Base-by-base conservation (phyloP, 495 filamentous ascomycete species). In the Cryomyces minteri region DNA sequence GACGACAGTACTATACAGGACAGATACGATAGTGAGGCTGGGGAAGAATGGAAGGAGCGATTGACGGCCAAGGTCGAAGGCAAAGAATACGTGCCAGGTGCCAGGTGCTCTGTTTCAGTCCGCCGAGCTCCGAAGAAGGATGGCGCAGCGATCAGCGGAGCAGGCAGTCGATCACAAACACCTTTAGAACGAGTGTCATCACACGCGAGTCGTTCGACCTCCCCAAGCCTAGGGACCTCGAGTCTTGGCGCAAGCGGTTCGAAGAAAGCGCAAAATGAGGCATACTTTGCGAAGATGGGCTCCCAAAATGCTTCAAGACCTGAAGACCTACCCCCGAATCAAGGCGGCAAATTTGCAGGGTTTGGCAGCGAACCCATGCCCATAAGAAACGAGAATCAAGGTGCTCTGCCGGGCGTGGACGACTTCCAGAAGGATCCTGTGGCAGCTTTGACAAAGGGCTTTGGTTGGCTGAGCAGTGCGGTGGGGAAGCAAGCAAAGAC, bases 41-140 rank as follows among this genome's bases (percentile, higher is more conserved):
- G 86, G 14, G 90, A 95, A 61, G 92, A 98, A 65, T 98, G 78
- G 70, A 96, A 96, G 60, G 92, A 95, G 61, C 71, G 88, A 51
- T 56, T 98, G 41, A 74, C 74, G 29, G 80, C 80, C 44, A 88
- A 88, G 63, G 81, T 88, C 29, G 88, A 94, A 55, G 82, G 82
- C 4, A 67, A 69, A 44, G 80, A 90, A 50, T 98, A 86, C 59
- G 79, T 85, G 5, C 74, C 73, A 0, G 77, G 74, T 25, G 55
- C 62, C 31, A 47, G 5, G 34, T 54, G 5, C 43, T 4, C 31
- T n/a, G 25, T 9, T 8, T 4, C 28, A 29, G 40, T 30, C 8
- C 9, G 40, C 8, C 5, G 54, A 12, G 10, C 6, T 14, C 31
- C 18, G 9, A 10, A 8, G 29, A 44, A 37, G 28, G 11, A 30